These are phyloP conservation scores for Emmonsiellopsis sp. DNA, from an alignment of 2,329 filamentous ascomycete species.

Conservation along the genomic window DNA sequence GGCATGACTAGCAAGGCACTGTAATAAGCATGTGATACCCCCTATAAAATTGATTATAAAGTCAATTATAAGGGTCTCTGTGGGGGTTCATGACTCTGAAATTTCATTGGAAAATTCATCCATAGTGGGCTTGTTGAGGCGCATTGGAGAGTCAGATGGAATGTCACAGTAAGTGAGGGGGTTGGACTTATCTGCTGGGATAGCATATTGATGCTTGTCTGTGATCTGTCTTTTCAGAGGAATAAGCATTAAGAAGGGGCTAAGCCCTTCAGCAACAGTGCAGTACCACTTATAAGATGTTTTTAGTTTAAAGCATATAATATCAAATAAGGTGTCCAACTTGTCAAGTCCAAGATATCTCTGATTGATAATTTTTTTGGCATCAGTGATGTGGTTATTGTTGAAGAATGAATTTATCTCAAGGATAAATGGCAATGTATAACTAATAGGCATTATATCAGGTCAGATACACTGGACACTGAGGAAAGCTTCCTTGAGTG, in stretches of 20 bases:
- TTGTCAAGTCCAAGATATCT: not conserved
- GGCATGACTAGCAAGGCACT: slow-evolving; percentile 1
- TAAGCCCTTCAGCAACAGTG: slow-evolving; percentile 7
- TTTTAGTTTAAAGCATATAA: slow-evolving; percentile 2
- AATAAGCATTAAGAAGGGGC: slow-evolving; percentile 9
- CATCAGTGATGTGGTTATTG: not conserved
- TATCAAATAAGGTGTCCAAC: slow-evolving; percentile 2
- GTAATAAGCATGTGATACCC: slow-evolving; percentile 9
- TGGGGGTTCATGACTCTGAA: slow-evolving; percentile 7
- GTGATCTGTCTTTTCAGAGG: slow-evolving; percentile 7
- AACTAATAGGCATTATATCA: not conserved
- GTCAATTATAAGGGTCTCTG: slow-evolving; percentile 10
- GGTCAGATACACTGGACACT: slow-evolving; percentile 3
- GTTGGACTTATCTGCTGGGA: not conserved
- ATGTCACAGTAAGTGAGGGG: not conserved
- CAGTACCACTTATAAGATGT: slow-evolving; percentile 1
- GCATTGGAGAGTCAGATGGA: not conserved
- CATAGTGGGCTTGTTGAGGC: not conserved
- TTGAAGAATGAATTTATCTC: not conserved
- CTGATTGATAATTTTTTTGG: not conserved
- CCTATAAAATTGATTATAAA: slow-evolving; percentile 9
- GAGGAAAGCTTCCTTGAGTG: slow-evolving; percentile 4
- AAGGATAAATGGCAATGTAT: slow-evolving; percentile 1
- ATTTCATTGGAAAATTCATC: slow-evolving; percentile 1
- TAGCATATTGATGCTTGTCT: not conserved